Base-by-base conservation (phyloP, 768 basidiomycete species). In the Agaricus bisporus region DNA sequence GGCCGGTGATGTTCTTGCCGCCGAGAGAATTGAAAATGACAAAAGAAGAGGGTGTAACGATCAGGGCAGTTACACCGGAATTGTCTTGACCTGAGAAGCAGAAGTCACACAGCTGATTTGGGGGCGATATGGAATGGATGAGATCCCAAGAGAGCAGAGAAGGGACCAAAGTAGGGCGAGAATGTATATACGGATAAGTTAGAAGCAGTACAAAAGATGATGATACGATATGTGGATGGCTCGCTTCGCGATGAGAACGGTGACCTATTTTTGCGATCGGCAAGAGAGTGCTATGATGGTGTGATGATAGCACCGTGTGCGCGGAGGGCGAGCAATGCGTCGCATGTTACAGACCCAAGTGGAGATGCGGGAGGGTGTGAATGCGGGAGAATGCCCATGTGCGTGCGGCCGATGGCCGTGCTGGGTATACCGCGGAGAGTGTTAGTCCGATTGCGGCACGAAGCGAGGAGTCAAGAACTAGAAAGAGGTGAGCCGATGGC, bases 221-320 rank as follows among this genome's bases (percentile, higher is more conserved):
- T 53, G 51, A 54, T 54, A 54, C 38, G 52, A 54, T 54, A 54
- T 54, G 44, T 47, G 45, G 32, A 46, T 47, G 28, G 52, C 46
- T 46, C 45, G 52, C 45, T 51, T 37, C 37, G 52, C 52, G 52
- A 54, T 47, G 52, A 54, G 52, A 54, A 54, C 45, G 52, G 52
- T 47, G 38, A 41, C 37, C 52, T 54, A 54, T 54, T 54, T 47
- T 54, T 54, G 52, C 36, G 28, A 36, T 48, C 45, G 52, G 52
- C 39, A 41, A 45, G 12, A 29, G 29, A 44, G 32, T 11, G 32
- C 32, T 45, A 49, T 25, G 43, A 52, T 43, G 51, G 51, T 14
- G 39, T 32, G 46, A 48, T 54, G 36, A 35, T 26, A n/a, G 32
- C 45, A 29, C 51, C 51, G 51, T 47, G 26, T 29, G 35, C 8